Evolutionary conservation across 2,329 filamentous ascomycete species (phyloP).

Genomic region (Fusarium sp.): DNA sequence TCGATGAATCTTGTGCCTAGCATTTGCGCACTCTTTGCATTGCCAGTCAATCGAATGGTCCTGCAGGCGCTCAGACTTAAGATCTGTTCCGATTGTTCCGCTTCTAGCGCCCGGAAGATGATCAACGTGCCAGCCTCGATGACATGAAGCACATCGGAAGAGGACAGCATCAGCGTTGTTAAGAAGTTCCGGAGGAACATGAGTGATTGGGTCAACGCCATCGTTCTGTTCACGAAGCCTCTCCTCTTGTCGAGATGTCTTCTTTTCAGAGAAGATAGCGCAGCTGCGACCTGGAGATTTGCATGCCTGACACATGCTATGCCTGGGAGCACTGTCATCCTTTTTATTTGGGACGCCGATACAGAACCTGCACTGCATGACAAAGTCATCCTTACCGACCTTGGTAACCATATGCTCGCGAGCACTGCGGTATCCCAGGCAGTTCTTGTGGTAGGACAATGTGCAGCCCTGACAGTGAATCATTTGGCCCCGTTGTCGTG

Average conservation of each 20-base stretch:
- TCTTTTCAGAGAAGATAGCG: slow-evolving; percentile 76
- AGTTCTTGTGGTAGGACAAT: slow-evolving; percentile 82
- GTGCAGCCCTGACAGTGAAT: slow-evolving; percentile 94
- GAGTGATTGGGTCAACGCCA: slow-evolving; percentile 79
- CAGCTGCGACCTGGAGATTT: slow-evolving; percentile 75
- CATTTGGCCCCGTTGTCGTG: slow-evolving; percentile 69
- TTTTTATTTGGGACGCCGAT: slow-evolving; percentile 76
- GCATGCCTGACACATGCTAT: slow-evolving; percentile 80
- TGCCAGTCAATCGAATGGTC: slow-evolving; percentile 82
- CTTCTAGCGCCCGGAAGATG: slow-evolving; percentile 73
- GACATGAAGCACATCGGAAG: slow-evolving; percentile 84
- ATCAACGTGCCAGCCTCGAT: slow-evolving; percentile 83
- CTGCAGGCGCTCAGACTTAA: slow-evolving; percentile 66
- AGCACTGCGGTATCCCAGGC: slow-evolving; percentile 77
- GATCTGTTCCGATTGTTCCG: slow-evolving; percentile 50
- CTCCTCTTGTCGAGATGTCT: slow-evolving; percentile 84
- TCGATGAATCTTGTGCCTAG: slow-evolving; percentile 75
- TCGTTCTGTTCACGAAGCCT: slow-evolving; percentile 81
- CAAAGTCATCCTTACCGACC: slow-evolving; percentile 78
- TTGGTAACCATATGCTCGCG: slow-evolving; percentile 95
- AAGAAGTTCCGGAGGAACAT: slow-evolving; percentile 71
- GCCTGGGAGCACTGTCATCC: slow-evolving; percentile 75
- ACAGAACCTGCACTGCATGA: slow-evolving; percentile 91
- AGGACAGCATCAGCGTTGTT: slow-evolving; percentile 83
- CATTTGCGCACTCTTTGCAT: slow-evolving; percentile 80